phyloP scores from a whole-genome alignment of 2,329 filamentous ascomycete genomes.

The Balansia obtecta region DNA sequence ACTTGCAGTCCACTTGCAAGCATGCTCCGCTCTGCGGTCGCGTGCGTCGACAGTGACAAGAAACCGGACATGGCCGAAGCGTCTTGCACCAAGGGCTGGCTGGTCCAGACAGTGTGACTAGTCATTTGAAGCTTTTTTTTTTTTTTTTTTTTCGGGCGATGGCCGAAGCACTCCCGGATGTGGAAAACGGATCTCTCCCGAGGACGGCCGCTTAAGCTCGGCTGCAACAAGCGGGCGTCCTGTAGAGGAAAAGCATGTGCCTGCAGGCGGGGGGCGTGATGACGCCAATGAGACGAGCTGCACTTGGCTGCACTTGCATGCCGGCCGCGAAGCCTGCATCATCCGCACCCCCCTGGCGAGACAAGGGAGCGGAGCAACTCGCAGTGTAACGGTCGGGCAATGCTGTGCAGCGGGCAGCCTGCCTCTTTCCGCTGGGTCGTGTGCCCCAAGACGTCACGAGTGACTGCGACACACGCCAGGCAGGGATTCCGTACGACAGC shows the following conservation, averaged over 20 bases:
- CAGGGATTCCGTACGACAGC: not conserved
- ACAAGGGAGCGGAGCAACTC: not conserved
- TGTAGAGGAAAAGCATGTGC: constrained; percentile 4
- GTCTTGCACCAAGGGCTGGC: constrained; percentile 3
- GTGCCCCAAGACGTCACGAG: not conserved
- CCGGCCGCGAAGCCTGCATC: not conserved
- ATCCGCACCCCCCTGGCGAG: not conserved
- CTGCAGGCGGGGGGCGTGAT: not conserved
- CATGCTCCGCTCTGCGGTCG: not conserved
- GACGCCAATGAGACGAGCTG: not conserved
- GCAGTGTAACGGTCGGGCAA: not conserved
- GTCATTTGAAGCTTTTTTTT: too few relatives aligned
- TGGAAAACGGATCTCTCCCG: not conserved
- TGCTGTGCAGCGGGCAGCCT: not conserved
- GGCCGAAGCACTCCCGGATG: not conserved
- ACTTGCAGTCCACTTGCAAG: not conserved
- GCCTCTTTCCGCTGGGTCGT: not conserved
- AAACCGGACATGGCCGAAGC: constrained; percentile 5
- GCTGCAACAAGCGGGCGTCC: constrained; percentile 5
- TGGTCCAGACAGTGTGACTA: too few relatives aligned
- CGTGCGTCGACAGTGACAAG: not conserved
- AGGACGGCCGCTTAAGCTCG: constrained; percentile 8
- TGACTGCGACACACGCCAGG: not conserved
- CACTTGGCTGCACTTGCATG: not conserved
- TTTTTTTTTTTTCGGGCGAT: too few relatives aligned